Evolutionary conservation across 2,329 filamentous ascomycete genomes (phyloP).

Genomic region (Elsinoe australis): DNA sequence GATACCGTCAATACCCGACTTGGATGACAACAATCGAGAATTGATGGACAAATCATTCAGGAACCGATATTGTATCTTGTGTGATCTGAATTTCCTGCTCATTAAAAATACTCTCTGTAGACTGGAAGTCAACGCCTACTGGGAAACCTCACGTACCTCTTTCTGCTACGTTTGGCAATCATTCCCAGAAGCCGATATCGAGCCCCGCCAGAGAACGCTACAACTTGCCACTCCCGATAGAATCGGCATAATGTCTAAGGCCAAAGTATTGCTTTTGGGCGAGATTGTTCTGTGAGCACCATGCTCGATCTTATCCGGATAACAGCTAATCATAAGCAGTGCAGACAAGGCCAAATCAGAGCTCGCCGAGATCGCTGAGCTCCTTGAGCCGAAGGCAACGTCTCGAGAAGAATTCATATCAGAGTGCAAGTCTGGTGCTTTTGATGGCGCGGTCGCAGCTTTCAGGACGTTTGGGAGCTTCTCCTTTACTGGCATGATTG

Average conservation of each 20-base stretch:
- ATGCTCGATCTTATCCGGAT: not conserved
- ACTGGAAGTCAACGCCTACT: too few species aligned
- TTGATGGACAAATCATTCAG: too few species aligned
- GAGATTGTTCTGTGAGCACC: slow-evolving; percentile 50
- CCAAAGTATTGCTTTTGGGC: slow-evolving; percentile 57
- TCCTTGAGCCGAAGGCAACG: slow-evolving; percentile 54
- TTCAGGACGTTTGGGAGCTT: slow-evolving; percentile 66
- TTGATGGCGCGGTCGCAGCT: slow-evolving; percentile 57
- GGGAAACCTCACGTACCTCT: too few species aligned
- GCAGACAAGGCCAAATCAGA: slow-evolving; percentile 58
- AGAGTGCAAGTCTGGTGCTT: slow-evolving; percentile 56
- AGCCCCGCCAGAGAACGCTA: too few species aligned
- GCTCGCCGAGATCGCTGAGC: slow-evolving; percentile 55
- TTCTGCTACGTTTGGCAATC: too few species aligned
- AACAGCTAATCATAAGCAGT: slow-evolving; percentile 35
- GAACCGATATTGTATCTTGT: too few species aligned
- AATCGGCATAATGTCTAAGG: slow-evolving; percentile 35
- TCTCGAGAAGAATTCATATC: slow-evolving; percentile 60
- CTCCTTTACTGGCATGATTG: slow-evolving; percentile 58
- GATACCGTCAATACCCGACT: not conserved
- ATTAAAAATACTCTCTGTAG: too few species aligned
- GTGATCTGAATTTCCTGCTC: too few species aligned
- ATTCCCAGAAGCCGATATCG: too few species aligned
- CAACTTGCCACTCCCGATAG: too few species aligned
- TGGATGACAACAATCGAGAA: too few species aligned